These are phyloP conservation scores for Papilionanthe hybrid DNA, from an alignment of 116 monocot species.

Conservation along the genomic window DNA sequence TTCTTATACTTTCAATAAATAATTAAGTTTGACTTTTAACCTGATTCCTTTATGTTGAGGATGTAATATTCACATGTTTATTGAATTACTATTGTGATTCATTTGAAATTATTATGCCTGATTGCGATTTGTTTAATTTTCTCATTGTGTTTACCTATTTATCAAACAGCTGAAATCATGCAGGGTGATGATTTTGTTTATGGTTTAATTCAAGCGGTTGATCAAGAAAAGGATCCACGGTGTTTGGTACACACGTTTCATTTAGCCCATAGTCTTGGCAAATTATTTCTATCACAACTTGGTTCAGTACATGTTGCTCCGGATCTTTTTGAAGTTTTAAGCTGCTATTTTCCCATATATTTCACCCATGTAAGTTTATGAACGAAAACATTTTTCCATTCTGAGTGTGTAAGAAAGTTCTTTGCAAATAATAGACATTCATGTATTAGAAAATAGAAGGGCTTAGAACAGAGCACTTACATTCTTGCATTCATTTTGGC, in stretches of 20 bases:
- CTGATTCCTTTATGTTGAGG: neutral
- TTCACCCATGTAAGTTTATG: conserved; percentile 83
- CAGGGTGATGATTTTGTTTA: conserved; percentile 70
- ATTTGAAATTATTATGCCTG: neutral
- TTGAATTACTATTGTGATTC: neutral
- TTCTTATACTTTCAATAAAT: neutral
- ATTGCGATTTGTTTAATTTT: neutral
- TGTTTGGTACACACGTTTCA: conserved; percentile 80
- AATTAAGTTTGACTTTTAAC: neutral
- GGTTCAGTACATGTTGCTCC: conserved; percentile 34
- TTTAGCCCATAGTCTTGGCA: conserved; percentile 47
- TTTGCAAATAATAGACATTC: neutral
- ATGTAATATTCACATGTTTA: neutral
- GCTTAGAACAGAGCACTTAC: neutral
- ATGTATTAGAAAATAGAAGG: neutral
- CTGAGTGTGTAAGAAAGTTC: neutral
- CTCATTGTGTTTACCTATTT: neutral
- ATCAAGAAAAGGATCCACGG: conserved; percentile 87
- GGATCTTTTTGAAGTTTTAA: conserved; percentile 82
- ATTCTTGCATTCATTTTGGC: neutral
- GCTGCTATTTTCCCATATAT: conserved; percentile 91
- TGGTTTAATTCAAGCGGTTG: conserved; percentile 79
- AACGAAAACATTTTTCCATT: neutral
- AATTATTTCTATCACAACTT: conserved; percentile 50
- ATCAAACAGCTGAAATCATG: conserved; percentile 10